Conservation (phyloP, 305 asterid genomes). For the Fraxinus angustifolia region DNA sequence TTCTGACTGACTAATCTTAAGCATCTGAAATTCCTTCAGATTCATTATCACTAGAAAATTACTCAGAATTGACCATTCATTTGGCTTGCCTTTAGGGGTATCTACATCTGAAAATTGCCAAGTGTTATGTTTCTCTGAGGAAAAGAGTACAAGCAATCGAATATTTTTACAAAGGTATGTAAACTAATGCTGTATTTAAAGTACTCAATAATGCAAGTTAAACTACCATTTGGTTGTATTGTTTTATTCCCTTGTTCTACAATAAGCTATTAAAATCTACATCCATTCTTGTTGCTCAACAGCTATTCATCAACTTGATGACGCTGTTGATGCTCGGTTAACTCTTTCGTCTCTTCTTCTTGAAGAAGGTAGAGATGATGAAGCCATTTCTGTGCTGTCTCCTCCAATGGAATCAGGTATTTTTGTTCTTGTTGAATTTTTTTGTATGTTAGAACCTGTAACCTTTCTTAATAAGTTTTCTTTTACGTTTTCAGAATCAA, state of each 20-base stretch:
- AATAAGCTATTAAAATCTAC: slow-evolving; percentile 15
- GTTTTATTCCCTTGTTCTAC: neutral
- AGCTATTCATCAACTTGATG: slow-evolving; percentile 51
- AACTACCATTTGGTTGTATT: neutral
- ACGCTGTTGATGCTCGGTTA: slow-evolving; percentile 61
- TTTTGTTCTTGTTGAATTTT: slow-evolving; percentile 1
- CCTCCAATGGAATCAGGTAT: slow-evolving; percentile 60
- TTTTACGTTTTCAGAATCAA: slow-evolving; percentile 30
- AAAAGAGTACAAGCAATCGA: slow-evolving; percentile 42
- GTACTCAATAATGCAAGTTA: neutral
- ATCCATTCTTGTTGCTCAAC: slow-evolving; percentile 20
- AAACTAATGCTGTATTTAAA: neutral
- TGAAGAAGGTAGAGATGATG: slow-evolving; percentile 63
- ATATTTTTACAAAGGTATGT: slow-evolving; percentile 51
- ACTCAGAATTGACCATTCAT: slow-evolving; percentile 11
- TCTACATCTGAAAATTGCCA: slow-evolving; percentile 57
- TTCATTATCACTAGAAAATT: slow-evolving; percentile 10
- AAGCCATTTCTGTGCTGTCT: slow-evolving; percentile 75
- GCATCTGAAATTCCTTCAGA: neutral
- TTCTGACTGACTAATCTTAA: neutral
- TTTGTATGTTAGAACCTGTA: slow-evolving; percentile 6
- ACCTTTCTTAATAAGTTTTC: slow-evolving; percentile 13
- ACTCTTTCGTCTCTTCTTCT: slow-evolving; percentile 59
- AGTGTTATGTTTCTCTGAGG: slow-evolving; percentile 47
- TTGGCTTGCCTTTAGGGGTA: slow-evolving; percentile 41